Evolutionary conservation across 768 basidiomycete genomes (phyloP).

Genomic region (Panellus pusillus): DNA sequence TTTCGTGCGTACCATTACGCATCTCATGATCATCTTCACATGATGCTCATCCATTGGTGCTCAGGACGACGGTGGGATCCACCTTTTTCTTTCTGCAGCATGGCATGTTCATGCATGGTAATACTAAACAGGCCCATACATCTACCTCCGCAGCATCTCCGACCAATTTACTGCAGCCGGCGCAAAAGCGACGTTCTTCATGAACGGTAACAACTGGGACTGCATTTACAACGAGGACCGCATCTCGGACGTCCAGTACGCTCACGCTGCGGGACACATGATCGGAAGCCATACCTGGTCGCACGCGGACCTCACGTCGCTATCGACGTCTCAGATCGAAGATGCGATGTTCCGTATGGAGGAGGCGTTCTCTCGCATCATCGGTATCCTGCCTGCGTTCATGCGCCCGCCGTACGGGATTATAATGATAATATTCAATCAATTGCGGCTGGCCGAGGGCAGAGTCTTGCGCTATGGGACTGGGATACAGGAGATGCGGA

Average conservation of each 20-base stretch:
- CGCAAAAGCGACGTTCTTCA: conserved; percentile 44
- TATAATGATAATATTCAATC: conserved; percentile 39
- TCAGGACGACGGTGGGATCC: not conserved
- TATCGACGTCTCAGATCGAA: conserved; percentile 33
- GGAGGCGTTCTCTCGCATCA: conserved; percentile 22
- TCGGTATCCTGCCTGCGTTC: conserved; percentile 37
- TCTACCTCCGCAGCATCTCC: conserved; percentile 33
- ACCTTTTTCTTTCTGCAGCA: conserved; percentile 1
- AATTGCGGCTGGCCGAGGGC: conserved; percentile 33
- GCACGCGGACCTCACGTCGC: conserved; percentile 34
- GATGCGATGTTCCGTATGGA: conserved; percentile 39
- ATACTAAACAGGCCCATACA: conserved; percentile 30
- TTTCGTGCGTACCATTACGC: conserved; percentile 19
- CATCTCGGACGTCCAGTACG: conserved; percentile 34
- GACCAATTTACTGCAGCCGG: conserved; percentile 33
- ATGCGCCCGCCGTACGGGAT: conserved; percentile 45
- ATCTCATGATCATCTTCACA: conserved; percentile 19
- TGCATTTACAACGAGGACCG: conserved; percentile 32
- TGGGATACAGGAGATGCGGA: too few relatives aligned
- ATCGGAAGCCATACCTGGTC: conserved; percentile 50
- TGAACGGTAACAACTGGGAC: conserved; percentile 43
- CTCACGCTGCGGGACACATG: conserved; percentile 38
- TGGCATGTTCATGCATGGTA: conserved; percentile 34
- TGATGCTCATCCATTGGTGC: not conserved
- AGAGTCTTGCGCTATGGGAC: too few relatives aligned